phyloP scores from a whole-genome alignment of 306 rosid genomes.

The Cucurbita maxima region DNA sequence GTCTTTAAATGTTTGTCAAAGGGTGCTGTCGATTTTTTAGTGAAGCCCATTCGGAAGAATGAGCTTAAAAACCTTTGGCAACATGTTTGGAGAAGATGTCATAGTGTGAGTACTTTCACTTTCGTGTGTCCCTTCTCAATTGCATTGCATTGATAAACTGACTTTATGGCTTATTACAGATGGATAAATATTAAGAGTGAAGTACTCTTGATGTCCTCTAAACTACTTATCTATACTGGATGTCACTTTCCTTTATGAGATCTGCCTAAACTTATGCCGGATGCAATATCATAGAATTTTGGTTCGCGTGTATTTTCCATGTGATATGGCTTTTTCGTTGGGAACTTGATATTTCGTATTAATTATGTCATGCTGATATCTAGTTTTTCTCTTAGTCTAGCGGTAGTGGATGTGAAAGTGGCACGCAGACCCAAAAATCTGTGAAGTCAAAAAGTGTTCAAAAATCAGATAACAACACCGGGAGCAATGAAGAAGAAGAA shows the following conservation, averaged over 20 bases:
- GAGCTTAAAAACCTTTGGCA: slow-evolving; percentile 98
- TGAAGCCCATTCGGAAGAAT: slow-evolving; percentile 89
- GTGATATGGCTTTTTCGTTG: neutral
- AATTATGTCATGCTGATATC: neutral
- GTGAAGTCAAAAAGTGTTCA: slow-evolving; percentile 48
- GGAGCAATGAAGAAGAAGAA: slow-evolving; percentile 65
- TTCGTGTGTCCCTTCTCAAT: neutral
- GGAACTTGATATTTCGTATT: neutral
- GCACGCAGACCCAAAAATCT: slow-evolving; percentile 63
- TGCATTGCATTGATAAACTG: neutral
- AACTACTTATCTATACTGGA: neutral
- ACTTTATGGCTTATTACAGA: neutral
- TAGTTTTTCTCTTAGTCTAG: slow-evolving; percentile 47
- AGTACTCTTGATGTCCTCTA: neutral
- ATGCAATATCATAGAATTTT: neutral
- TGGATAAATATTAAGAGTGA: neutral
- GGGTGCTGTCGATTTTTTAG: slow-evolving; percentile 95
- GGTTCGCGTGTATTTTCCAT: neutral
- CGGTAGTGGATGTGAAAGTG: slow-evolving; percentile 90
- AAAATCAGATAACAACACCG: slow-evolving; percentile 38
- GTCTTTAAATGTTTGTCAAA: slow-evolving; percentile 95
- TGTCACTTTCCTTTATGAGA: neutral
- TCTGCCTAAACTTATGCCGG: neutral
- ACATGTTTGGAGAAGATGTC: slow-evolving; percentile 98
- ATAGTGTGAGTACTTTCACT: slow-evolving; percentile 54